phyloP scores from a whole-genome alignment of 345 rosid genomes.

The Arabis hirsuta region DNA sequence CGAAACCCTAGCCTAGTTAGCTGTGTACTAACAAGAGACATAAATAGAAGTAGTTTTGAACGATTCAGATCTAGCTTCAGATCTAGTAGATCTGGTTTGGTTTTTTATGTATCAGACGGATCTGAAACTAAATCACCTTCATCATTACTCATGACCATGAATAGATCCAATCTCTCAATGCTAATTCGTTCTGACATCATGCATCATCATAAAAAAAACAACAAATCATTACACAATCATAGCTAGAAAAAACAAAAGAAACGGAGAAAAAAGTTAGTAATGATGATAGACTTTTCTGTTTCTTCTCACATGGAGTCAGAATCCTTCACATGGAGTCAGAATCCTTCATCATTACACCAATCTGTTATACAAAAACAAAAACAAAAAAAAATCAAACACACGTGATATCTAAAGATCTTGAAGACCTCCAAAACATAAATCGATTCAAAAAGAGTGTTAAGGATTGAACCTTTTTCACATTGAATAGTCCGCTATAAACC shows the following conservation, averaged over 20 bases:
- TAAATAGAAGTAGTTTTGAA: conserved; percentile 4
- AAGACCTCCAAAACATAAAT: neutral
- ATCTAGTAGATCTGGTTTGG: conserved; percentile 41
- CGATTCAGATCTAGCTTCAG: conserved; percentile 37
- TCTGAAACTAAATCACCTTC: conserved; percentile 44
- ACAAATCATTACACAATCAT: conserved; percentile 47
- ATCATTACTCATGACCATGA: conserved; percentile 18
- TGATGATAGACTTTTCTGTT: conserved; percentile 51
- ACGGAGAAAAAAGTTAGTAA: conserved; percentile 44
- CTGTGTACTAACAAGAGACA: conserved; percentile 25
- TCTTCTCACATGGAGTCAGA: conserved; percentile 50
- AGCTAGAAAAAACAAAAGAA: conserved; percentile 25
- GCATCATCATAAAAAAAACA: conserved; percentile 3
- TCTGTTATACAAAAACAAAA: conserved; percentile 36
- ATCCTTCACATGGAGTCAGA: conserved; percentile 55
- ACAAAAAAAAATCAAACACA: conserved; percentile 1
- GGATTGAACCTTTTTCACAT: conserved; percentile 38
- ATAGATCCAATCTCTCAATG: conserved; percentile 17
- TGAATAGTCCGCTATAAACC: conserved; percentile 10
- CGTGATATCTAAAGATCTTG: conserved; percentile 2
- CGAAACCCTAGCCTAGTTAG: conserved; percentile 36
- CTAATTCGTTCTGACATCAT: conserved; percentile 35
- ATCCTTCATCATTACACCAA: conserved; percentile 66
- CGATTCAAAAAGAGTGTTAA: neutral
- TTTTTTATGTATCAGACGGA: conserved; percentile 11